Base-by-base conservation (phyloP, 2,329 filamentous ascomycete genomes). In the Coniochaeta hoffmannii region DNA sequence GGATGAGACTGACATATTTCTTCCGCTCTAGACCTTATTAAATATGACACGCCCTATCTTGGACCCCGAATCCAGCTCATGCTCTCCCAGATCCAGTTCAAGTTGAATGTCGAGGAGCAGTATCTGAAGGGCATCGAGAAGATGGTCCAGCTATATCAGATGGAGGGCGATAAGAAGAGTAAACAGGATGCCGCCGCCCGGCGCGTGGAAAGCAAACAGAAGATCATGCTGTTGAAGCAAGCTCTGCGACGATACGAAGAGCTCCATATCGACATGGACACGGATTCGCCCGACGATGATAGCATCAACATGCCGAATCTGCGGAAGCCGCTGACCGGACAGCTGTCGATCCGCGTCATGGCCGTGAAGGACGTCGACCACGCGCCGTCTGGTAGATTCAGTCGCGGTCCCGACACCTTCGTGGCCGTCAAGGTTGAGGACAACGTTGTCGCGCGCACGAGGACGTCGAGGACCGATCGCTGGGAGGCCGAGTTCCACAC, bases 41-140 rank as follows among this genome's bases (percentile, higher is more conserved):
- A 97, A 83, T 96, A 95, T 74, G 94, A 99, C 69, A 97, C 92
- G 31, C 89, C 89, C 17, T 90, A 97, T 70, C 86, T 99, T 59
- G 94, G 94, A 32, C 93, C 94, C 58, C 91, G 95, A 63, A 99
- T 99, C 66, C 94, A 99, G 76, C 88, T 97, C 66, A 99, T 99
- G 94, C 78, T 99, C 67, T 96, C 94, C 50, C 94, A 99, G 72
- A 87, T 99, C 60, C 91, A 97, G 72, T 99, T 99, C 78, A 99
- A 99, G 76, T 82, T 99, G 59, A 96, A 94, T 62, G 94, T 99
- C 28, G 94, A 99, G 71, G 96, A 97, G 69, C 94, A 99, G 73
- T 99, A 99, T 73, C 91, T 97, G 62, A 95, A 96, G 67, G 94
- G 94, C 59, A 94, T 99, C 64, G 94, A 99, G 73, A 99, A 99